Conservation (phyloP, 768 basidiomycete species). For the Rossbeevera mucosa region DNA sequence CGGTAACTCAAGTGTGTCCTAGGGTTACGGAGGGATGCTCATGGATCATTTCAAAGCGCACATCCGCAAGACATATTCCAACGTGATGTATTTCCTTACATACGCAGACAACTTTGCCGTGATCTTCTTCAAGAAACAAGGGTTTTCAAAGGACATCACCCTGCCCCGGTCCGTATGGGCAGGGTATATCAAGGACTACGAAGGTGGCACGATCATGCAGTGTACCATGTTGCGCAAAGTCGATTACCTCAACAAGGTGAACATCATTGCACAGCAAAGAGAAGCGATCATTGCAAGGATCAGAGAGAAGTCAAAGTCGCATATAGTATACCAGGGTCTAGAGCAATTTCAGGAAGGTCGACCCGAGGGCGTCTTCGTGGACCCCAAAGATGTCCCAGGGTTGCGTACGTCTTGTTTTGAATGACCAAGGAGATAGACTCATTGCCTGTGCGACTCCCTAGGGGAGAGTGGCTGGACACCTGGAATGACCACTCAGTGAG, state of each 20-base stretch:
- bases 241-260: slow-evolving; percentile 79
- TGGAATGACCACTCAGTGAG: slow-evolving; percentile 71
- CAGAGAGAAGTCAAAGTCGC: slow-evolving; percentile 78
- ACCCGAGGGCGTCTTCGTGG: slow-evolving; percentile 47
- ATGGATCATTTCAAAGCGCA: slow-evolving; percentile 99
- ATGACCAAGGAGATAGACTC: not conserved
- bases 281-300: slow-evolving; percentile 90
- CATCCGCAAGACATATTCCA: slow-evolving; percentile 75
- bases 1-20: slow-evolving; percentile 1
- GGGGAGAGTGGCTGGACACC: slow-evolving; percentile 93
- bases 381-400: slow-evolving; percentile 83
- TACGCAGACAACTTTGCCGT: slow-evolving; percentile 99
- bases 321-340: slow-evolving; percentile 78
- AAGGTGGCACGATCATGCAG: slow-evolving; percentile 98
- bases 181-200: slow-evolving; percentile 99
- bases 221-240: slow-evolving; percentile 93
- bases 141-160: slow-evolving; percentile 95
- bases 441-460: slow-evolving; percentile 26
- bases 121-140: slow-evolving; percentile 99
- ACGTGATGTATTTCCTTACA: slow-evolving; percentile 92
- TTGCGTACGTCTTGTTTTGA: slow-evolving; percentile 50
- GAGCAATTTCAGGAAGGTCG: slow-evolving; percentile 65
- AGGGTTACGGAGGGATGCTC: slow-evolving; percentile 97
- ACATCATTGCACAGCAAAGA: slow-evolving; percentile 74
- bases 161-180: slow-evolving; percentile 92